Evolutionary conservation across 441 rosid genomes (phyloP).

Genomic region (Omphalea diandra): DNA sequence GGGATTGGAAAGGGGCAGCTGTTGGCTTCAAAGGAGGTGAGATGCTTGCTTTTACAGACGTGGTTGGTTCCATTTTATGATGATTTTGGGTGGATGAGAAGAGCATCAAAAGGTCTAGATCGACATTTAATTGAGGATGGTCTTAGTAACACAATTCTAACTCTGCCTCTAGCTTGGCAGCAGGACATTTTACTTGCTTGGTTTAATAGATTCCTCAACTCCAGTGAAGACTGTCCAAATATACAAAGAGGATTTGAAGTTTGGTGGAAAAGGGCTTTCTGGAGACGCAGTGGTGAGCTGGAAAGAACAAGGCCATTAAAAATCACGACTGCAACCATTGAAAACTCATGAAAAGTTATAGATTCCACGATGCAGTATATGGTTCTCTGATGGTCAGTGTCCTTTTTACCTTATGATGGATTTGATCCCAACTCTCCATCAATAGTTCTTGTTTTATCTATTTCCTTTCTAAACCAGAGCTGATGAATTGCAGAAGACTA

Average conservation of each 20-base stretch:
- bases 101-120: slow-evolving; percentile 87
- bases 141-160: slow-evolving; percentile 85
- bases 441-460: slow-evolving; percentile 17
- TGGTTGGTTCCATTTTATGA: slow-evolving; percentile 95
- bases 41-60: slow-evolving; percentile 67
- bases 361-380: slow-evolving; percentile 3
- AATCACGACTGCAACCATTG: slow-evolving; percentile 46
- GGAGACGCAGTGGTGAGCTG: slow-evolving; percentile 57
- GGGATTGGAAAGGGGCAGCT: slow-evolving; percentile 92
- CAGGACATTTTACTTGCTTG: slow-evolving; percentile 86
- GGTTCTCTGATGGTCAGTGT: slow-evolving; percentile 23
- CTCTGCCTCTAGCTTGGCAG: slow-evolving; percentile 87
- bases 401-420: slow-evolving; percentile 8
- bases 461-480: slow-evolving; percentile 36
- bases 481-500: too few species aligned
- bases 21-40: slow-evolving; percentile 73
- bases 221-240: slow-evolving; percentile 93
- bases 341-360: slow-evolving; percentile 41
- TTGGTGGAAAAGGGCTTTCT: slow-evolving; percentile 98
- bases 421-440: slow-evolving; percentile 18
- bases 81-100: slow-evolving; percentile 96
- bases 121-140: slow-evolving; percentile 86
- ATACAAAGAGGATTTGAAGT: slow-evolving; percentile 92
- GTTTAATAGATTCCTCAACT: slow-evolving; percentile 85
- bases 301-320: slow-evolving; percentile 53